Evolutionary conservation across 176 grass and related monocot genomes (phyloP).

Genomic region (Oryza coarctata): DNA sequence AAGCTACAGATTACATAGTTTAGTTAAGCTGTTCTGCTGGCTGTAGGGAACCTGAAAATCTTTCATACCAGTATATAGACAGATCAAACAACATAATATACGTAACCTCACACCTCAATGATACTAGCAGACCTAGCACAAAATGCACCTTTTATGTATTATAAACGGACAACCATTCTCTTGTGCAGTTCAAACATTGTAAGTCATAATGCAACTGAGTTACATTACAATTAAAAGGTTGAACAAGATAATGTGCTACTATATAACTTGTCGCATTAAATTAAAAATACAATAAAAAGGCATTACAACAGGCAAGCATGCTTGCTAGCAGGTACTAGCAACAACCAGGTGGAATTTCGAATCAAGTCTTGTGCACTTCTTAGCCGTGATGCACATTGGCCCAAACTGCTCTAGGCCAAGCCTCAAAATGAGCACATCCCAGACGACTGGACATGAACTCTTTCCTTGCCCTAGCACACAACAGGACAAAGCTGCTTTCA

Average conservation of each 20-base stretch:
- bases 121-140: not conserved
- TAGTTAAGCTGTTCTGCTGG: not conserved
- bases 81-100: not conserved
- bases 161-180: not conserved
- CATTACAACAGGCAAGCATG: not conserved
- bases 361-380: not conserved
- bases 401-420: not conserved
- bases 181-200: not conserved
- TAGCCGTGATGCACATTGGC: not conserved
- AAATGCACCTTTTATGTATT: not conserved
- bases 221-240: not conserved
- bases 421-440: not conserved
- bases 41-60: not conserved
- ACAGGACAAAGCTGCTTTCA: conserved; percentile 20
- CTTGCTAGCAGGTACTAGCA: not conserved
- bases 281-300: not conserved
- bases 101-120: not conserved
- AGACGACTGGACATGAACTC: conserved; percentile 7
- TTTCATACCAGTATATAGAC: not conserved
- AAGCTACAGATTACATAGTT: not conserved
- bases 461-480: conserved; percentile 25
- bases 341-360: not conserved
- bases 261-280: not conserved
- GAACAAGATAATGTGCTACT: not conserved
- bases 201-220: not conserved